Percentiles rank a stretch among this genome's conserved stretches.
Evolutionary conservation across 75 land plant species (phyloP).

Genomic region (Chamaecyparis obtusa): DNA sequence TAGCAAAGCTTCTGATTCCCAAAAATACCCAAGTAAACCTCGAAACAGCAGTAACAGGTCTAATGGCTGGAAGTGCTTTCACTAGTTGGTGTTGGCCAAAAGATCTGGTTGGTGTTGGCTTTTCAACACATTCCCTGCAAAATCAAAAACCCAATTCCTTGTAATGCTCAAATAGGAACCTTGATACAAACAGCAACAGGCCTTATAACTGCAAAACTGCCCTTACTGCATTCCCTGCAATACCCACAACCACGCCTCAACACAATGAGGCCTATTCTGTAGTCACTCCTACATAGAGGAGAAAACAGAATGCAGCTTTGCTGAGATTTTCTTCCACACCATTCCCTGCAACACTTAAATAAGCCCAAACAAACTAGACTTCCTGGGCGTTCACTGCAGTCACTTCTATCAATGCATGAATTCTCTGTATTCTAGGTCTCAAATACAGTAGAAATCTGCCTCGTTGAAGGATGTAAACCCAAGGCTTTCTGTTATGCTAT

Average conservation of each 20-base stretch:
- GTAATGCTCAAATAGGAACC: neutral
- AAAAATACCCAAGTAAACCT: neutral
- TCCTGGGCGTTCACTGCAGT: neutral
- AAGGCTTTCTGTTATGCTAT: neutral
- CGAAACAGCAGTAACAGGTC: neutral
- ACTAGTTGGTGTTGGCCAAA: neutral
- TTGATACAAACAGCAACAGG: neutral
- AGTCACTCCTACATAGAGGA: neutral
- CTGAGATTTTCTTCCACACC: neutral
- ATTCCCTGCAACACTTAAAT: neutral
- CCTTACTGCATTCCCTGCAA: neutral
- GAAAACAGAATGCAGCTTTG: neutral
- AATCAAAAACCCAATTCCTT: neutral
- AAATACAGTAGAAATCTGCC: neutral
- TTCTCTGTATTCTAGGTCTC: neutral
- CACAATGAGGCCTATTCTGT: neutral
- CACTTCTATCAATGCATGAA: neutral
- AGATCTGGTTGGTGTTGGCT: neutral
- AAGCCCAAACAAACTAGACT: neutral
- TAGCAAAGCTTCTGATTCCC: neutral
- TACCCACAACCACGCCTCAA: neutral
- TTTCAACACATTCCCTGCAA: neutral
- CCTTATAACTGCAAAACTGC: neutral
- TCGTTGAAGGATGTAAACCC: neutral
- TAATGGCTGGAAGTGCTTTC: neutral